Conservation (phyloP, 345 rosid genomes). For the Syzygium oleosum region DNA sequence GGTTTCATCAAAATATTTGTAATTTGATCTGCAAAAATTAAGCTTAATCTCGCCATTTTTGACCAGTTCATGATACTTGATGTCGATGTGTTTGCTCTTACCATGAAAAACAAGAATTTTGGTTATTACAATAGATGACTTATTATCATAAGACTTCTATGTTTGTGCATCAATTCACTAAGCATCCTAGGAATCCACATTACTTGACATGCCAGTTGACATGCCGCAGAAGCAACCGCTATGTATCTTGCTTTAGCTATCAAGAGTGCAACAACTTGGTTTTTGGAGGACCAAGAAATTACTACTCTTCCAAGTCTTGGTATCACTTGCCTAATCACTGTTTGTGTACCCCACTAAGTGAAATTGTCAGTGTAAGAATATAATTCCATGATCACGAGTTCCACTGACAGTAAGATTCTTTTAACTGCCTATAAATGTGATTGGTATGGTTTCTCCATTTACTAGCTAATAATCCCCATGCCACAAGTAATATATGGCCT, state of each 20-base stretch:
- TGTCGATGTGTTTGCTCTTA: neutral
- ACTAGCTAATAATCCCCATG: no score
- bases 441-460: no score
- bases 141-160: no score
- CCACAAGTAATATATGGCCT: no score
- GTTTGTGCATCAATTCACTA: no score
- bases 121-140: no score
- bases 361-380: no score
- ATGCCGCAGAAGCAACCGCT: rapidly evolving
- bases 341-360: neutral
- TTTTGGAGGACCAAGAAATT: neutral
- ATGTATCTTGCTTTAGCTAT: neutral
- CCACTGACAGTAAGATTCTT: neutral
- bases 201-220: no score
- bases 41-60: no score
- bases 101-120: no score
- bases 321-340: neutral
- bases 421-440: no score
- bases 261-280: neutral
- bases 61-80: neutral
- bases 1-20: neutral
- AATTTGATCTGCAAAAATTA: neutral
- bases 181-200: no score
- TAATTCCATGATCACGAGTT: neutral
- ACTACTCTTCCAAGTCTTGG: neutral